phyloP scores from a whole-genome alignment of 306 rosid genomes.

The Citrullus mucosospermus region DNA sequence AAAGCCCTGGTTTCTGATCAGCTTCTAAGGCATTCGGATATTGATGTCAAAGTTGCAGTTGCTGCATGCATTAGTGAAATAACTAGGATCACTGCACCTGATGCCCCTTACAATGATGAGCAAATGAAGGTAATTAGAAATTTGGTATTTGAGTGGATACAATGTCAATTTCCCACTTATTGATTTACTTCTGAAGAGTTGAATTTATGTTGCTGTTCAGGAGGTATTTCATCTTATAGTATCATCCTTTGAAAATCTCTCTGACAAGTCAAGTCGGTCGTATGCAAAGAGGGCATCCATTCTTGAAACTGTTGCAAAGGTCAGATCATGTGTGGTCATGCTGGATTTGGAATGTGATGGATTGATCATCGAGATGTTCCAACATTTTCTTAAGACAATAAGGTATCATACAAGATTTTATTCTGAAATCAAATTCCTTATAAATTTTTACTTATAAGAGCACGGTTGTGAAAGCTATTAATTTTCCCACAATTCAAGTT shows the following conservation, averaged over 20 bases:
- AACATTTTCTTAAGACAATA: slow-evolving; percentile 60
- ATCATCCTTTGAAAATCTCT: slow-evolving; percentile 72
- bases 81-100: slow-evolving; percentile 94
- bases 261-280: slow-evolving; percentile 55
- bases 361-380: slow-evolving; percentile 80
- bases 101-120: slow-evolving; percentile 85
- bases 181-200: background rate
- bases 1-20: slow-evolving; percentile 48
- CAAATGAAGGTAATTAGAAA: slow-evolving; percentile 63
- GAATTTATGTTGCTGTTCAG: slow-evolving; percentile 24
- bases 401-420: slow-evolving; percentile 34
- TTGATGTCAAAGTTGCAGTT: slow-evolving; percentile 74
- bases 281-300: slow-evolving; percentile 54
- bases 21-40: slow-evolving; percentile 54
- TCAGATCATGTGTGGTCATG: slow-evolving; percentile 91
- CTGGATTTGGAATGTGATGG: slow-evolving; percentile 85
- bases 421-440: background rate
- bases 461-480: background rate
- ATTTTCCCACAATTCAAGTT: background rate
- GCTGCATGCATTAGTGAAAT: slow-evolving; percentile 89
- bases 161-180: background rate
- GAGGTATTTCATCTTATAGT: slow-evolving; percentile 78
- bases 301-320: slow-evolving; percentile 87
- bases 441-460: background rate
- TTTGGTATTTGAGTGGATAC: background rate